Evolutionary conservation across 805 yeast genomes (phyloP).

Genomic region (Nakazawaea wyomingensis): DNA sequence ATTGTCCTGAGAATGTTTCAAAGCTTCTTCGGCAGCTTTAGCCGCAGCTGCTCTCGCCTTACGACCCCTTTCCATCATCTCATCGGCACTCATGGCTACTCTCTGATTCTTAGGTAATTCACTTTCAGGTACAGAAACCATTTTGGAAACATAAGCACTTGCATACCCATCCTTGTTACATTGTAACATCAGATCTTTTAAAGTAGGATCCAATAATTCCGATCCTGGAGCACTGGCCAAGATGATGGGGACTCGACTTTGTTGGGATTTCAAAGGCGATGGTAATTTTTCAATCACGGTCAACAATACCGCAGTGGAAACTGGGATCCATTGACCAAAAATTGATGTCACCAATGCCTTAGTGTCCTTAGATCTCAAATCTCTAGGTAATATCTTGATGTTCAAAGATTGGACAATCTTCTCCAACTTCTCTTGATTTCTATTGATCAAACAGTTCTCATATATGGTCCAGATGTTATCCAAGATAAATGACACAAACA

Average conservation of each 20-base stretch:
- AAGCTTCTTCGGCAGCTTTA: slow-evolving; percentile 54
- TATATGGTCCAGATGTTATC: slow-evolving; percentile 93
- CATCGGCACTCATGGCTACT: slow-evolving; percentile 43
- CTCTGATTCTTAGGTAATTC: slow-evolving; percentile 63
- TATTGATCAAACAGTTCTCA: slow-evolving; percentile 57
- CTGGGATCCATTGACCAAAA: slow-evolving; percentile 92
- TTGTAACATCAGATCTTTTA: slow-evolving; percentile 50
- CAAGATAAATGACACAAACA: slow-evolving; percentile 81
- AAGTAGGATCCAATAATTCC: slow-evolving; percentile 39
- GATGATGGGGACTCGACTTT: slow-evolving; percentile 61
- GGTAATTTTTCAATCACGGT: slow-evolving; percentile 84
- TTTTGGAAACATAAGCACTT: slow-evolving; percentile 82
- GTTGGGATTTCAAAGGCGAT: slow-evolving; percentile 75
- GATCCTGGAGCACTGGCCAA: slow-evolving; percentile 53
- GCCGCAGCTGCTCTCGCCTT: slow-evolving; percentile 63
- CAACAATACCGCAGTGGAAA: slow-evolving; percentile 77
- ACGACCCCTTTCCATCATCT: slow-evolving; percentile 56
- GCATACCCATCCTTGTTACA: slow-evolving; percentile 68
- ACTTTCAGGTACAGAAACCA: slow-evolving; percentile 75
- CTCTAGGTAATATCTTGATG: slow-evolving; percentile 68
- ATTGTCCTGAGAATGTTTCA: slow-evolving; percentile 30
- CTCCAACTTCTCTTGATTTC: slow-evolving; percentile 65
- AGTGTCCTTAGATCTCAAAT: slow-evolving; percentile 72
- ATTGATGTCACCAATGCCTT: slow-evolving; percentile 56
- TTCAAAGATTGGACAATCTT: slow-evolving; percentile 70